These are phyloP conservation scores for Paecilomyces variotii DNA, from an alignment of 2,329 filamentous ascomycete species.

Conservation along the genomic window DNA sequence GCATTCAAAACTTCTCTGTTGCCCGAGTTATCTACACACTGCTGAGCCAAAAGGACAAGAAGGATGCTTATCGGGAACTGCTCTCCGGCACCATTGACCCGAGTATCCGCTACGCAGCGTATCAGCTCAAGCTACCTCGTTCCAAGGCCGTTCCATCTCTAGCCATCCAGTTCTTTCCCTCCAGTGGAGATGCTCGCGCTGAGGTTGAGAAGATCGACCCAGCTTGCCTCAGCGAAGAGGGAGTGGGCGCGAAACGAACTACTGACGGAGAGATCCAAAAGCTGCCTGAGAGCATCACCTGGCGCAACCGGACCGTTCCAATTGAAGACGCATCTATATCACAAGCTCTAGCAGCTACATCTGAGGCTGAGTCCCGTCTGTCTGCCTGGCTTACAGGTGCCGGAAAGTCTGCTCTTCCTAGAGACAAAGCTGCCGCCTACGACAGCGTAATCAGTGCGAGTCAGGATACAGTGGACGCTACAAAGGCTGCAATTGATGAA, in stretches of 20 bases:
- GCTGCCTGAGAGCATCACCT: constrained; percentile 67
- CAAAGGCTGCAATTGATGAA: constrained; percentile 88
- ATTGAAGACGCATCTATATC: constrained; percentile 92
- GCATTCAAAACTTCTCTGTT: constrained; percentile 66
- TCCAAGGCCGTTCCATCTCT: constrained; percentile 75
- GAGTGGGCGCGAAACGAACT: constrained; percentile 40
- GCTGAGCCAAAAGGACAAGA: constrained; percentile 55
- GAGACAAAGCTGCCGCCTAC: constrained; percentile 74
- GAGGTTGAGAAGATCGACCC: constrained; percentile 65
- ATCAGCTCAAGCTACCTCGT: constrained; percentile 79
- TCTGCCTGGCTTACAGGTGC: constrained; percentile 38
- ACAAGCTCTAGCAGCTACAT: constrained; percentile 66
- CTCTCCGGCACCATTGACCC: constrained; percentile 82
- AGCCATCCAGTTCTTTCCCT: constrained; percentile 69
- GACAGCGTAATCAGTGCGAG: constrained; percentile 84
- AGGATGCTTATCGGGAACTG: constrained; percentile 78
- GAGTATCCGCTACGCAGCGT: constrained; percentile 88
- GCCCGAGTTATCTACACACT: constrained; percentile 77
- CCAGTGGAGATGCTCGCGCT: constrained; percentile 51
- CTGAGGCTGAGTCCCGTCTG: constrained; percentile 46
- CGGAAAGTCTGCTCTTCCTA: constrained; percentile 33
- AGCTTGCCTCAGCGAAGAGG: constrained; percentile 55
- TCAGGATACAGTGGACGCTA: constrained; percentile 89
- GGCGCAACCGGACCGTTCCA: constrained; percentile 76
- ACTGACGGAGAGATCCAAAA: constrained; percentile 38